These are phyloP conservation scores for Plectosphaerella sp. DNA, from an alignment of 2,329 filamentous ascomycete genomes.

Conservation along the genomic window DNA sequence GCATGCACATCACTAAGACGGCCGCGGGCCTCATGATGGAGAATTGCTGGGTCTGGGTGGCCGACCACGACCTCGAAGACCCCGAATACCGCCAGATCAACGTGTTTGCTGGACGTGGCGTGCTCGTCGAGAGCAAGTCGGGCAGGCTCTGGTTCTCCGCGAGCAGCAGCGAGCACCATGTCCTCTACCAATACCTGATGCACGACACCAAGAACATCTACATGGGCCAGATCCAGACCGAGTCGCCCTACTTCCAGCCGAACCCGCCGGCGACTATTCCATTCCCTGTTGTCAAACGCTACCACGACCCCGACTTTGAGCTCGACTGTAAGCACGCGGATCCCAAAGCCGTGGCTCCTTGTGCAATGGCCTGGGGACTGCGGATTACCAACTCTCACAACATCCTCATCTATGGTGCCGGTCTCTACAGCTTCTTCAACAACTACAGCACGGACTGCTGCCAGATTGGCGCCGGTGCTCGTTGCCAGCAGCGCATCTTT, in stretches of 20 bases:
- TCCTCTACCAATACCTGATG: conserved; percentile 67
- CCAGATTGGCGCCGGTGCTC: conserved; percentile 29
- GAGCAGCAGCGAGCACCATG: conserved; percentile 61
- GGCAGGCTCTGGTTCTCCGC: conserved; percentile 59
- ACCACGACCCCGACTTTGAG: conserved; percentile 51
- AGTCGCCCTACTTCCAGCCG: conserved; percentile 69
- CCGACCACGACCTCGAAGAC: conserved; percentile 53
- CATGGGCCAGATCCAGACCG: conserved; percentile 62
- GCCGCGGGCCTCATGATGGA: conserved; percentile 35
- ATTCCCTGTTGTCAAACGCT: conserved; percentile 39
- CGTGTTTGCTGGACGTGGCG: conserved; percentile 47
- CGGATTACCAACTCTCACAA: conserved; percentile 52
- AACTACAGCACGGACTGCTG: conserved; percentile 53
- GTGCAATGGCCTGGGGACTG: conserved; percentile 61
- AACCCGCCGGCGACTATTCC: conserved; percentile 55
- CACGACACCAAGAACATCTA: conserved; percentile 55
- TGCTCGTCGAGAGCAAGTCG: conserved; percentile 38
- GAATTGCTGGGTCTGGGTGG: conserved; percentile 42
- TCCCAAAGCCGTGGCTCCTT: conserved; percentile 20
- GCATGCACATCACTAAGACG: conserved; percentile 33
- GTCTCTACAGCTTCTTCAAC: conserved; percentile 65
- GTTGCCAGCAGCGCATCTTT: conserved; percentile 42
- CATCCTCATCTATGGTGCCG: conserved; percentile 57
- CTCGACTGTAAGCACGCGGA: conserved; percentile 27
- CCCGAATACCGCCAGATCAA: conserved; percentile 41